A percentile compares a stretch with the other conserved stretches of the same genome.
phyloP scores from a whole-genome alignment of 306 rosid genomes.

The Corylus heterophylla region DNA sequence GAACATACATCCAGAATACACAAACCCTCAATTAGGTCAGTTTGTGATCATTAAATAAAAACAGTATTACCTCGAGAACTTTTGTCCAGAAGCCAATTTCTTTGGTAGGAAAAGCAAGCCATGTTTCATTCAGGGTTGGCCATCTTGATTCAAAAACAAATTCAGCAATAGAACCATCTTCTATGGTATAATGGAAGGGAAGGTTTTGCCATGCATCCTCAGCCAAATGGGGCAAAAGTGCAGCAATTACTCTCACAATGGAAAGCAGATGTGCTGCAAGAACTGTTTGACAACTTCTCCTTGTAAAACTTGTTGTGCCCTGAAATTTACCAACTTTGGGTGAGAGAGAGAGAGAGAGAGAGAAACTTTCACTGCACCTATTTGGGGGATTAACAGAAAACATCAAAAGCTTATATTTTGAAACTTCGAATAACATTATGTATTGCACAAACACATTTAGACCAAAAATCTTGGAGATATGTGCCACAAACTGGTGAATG shows the following conservation, averaged over 20 bases:
- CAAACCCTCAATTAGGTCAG: neutral
- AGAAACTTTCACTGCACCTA: neutral
- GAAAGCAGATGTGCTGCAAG: constrained; percentile 83
- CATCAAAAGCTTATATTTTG: neutral
- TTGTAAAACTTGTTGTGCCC: constrained; percentile 78
- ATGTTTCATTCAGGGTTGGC: constrained; percentile 71
- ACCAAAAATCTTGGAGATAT: neutral
- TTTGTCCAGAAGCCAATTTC: constrained; percentile 79
- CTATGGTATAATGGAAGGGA: constrained; percentile 63
- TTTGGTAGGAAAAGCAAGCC: constrained; percentile 69
- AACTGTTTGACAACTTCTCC: constrained; percentile 97
- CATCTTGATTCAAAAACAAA: constrained; percentile 91
- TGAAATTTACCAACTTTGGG: constrained; percentile 31
- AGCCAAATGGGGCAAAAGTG: constrained; percentile 97
- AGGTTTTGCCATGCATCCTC: constrained; percentile 99
- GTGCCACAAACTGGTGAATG: neutral
- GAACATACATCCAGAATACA: constrained; percentile 8
- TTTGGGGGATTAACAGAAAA: neutral
- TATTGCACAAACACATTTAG: neutral
- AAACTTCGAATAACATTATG: neutral
- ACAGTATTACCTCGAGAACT: constrained; percentile 73
- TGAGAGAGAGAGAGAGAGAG: neutral
- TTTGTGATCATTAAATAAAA: neutral
- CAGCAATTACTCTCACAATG: constrained; percentile 75
- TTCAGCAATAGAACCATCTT: constrained; percentile 73